Evolutionary conservation across 495 filamentous ascomycete genomes (phyloP), one percentile per base, ranked within the genome.

Genomic region (Xylaria bambusicola): DNA sequence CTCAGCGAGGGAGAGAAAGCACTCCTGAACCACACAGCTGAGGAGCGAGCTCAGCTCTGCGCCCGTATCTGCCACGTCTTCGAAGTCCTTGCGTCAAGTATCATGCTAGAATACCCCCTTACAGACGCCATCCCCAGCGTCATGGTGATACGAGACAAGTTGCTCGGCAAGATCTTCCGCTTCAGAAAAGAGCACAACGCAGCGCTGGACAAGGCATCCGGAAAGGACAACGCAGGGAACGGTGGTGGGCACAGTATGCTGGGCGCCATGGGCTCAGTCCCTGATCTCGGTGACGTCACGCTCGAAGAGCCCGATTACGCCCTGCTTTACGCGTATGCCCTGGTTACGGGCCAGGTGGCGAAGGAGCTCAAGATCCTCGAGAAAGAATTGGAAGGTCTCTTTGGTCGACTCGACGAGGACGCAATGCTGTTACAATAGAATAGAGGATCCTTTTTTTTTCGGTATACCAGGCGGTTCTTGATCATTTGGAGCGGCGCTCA

Each of bases 51-150:
- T 20, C 85, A 91, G 66, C 77, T 98, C 21, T 92, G 89, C 60
- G 81, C 86, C 23, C 84, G 94, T 33, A 94, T 98, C 61, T 93
- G 91, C 68, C 94, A 98, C 79, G 81, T 98, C 40, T 88, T 98
- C 59, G 90, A 94, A 61, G 93, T 97, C 1, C 83, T 98, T 61
- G 94, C 93, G 1, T 93, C 89, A 1, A 94, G 90, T 1, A 84
- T 98, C 71, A 94, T 94, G 76, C 81, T 98, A 0, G 93, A 95
- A 68, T 97, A 96, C 62, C 93, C 94, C 0, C 76, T 98, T 38
- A 95, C 88, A 23, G 91, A 95, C 64, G 88, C 87, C 21, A 73
- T 98, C 12, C 94, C 94, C 4, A 93, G 85, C 60, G 88, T 92
- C 23, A 82, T 88, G 21, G 84, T 91, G 69, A 84, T 86, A 21